Evolutionary conservation across 2,329 filamentous ascomycete genomes (phyloP), one percentile per base, ranked within the genome.

Genomic region (Diaporthe humulicola): DNA sequence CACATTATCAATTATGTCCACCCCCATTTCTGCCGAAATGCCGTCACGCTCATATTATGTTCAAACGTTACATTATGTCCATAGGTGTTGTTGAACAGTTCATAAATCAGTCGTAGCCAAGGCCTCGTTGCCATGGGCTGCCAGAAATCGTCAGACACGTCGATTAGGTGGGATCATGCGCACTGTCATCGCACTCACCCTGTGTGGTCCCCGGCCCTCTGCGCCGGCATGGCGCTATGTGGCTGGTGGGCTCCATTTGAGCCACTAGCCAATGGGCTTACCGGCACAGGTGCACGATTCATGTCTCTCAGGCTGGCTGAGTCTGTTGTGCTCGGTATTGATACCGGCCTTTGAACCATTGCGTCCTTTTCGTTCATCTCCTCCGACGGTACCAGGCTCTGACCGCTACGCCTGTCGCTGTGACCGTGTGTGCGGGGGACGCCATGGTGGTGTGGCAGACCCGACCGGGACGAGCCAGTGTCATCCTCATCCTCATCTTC

Each of bases 401-500:
- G 70, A 87, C 85, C 4, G 86, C 86, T 28, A 86, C 86, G 78
- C 88, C 85, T 9, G 87, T 81, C 14, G 77, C 79, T 40, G 70
- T 73, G 70, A 78, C 79, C 61, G 57, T 40, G 73, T 28, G 67
- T 50, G 3, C 50, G 61, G n/a, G 58, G 57, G 15, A 64, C 25
- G 8, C 70, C 70, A 25, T 64, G 19, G 28, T 61, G 58, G 4
- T 42, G 70, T 6, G 75, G 75, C 7, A 76, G 69, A 28, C 74
- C 73, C 12, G 73, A 71, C 3, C 60, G 61, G 5, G 73, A 75
- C 4, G 90, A 91, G 82, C 91, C 90, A 33, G 91, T 93, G 60
- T 92, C 90, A 56, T 91, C 91, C 73, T 95, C 94, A 74, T 95
- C 93, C 73, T 95, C 93, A 74, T 94, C 89, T 6, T 92, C 91